Evolutionary conservation across 2,329 filamentous ascomycete species (phyloP).

Genomic region (Chrysosporium queenslandicum): DNA sequence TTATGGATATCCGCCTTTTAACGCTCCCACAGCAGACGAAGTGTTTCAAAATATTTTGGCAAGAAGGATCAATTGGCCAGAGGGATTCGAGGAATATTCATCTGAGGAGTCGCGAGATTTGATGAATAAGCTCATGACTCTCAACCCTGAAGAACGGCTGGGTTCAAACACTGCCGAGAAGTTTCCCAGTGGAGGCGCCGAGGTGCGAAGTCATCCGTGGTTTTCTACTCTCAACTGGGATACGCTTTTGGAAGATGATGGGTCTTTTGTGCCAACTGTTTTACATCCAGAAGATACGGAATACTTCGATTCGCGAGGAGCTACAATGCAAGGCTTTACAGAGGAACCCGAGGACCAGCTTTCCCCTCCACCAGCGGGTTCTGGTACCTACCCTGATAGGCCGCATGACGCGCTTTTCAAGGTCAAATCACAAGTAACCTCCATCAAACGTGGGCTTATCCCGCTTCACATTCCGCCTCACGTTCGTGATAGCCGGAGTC

Average conservation of each 20-base stretch:
- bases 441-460: conserved; percentile 84
- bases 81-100: conserved; percentile 65
- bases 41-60: conserved; percentile 95
- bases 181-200: conserved; percentile 71
- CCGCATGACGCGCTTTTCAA: conserved; percentile 91
- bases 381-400: conserved; percentile 73
- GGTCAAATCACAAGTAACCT: conserved; percentile 75
- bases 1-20: conserved; percentile 87
- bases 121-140: conserved; percentile 82
- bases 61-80: conserved; percentile 85
- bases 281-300: conserved; percentile 96
- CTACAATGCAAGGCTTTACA: conserved; percentile 81
- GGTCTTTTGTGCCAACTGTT: conserved; percentile 84
- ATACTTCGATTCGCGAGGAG: conserved; percentile 88
- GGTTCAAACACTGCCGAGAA: conserved; percentile 80
- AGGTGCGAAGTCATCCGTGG: conserved; percentile 84
- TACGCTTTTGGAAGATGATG: conserved; percentile 82
- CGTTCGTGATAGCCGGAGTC: conserved; percentile 78
- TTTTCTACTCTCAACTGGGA: conserved; percentile 84
- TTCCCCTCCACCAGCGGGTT: conserved; percentile 57
- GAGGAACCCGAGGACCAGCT: conserved; percentile 88
- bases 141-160: conserved; percentile 69
- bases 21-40: conserved; percentile 77
- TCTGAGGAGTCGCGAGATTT: conserved; percentile 86
- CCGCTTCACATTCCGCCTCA: conserved; percentile 93